A percentile compares a stretch with the other conserved stretches of the same genome.
Evolutionary conservation across 192 early-diverging fungal genomes (phyloP).

Genomic region (Dissophora ornata): DNA sequence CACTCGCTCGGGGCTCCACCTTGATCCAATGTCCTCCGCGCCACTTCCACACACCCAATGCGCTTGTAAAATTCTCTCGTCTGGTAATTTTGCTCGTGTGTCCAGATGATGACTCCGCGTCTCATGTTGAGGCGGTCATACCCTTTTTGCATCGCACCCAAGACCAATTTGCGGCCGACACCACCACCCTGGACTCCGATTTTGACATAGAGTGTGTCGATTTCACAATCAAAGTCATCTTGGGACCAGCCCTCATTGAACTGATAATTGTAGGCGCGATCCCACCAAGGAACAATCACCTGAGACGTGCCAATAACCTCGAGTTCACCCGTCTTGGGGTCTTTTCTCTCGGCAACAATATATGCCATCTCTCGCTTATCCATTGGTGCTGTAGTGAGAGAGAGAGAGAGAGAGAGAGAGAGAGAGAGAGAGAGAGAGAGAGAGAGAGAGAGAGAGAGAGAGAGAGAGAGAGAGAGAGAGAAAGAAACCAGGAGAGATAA

Average conservation of each 20-base stretch:
- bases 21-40: slow-evolving; percentile 23
- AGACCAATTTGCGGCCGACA: slow-evolving; percentile 35
- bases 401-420: too few relatives aligned
- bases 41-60: slow-evolving; percentile 37
- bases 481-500: background rate
- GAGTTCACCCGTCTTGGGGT: slow-evolving; percentile 1
- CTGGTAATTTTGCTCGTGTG: slow-evolving; percentile 25
- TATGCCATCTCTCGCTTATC: slow-evolving; percentile 38
- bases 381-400: slow-evolving; percentile 16
- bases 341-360: slow-evolving; percentile 28
- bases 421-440: too few relatives aligned
- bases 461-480: background rate
- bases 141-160: slow-evolving; percentile 35
- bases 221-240: slow-evolving; percentile 43
- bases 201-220: slow-evolving; percentile 53
- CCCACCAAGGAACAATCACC: slow-evolving; percentile 37
- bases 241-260: slow-evolving; percentile 29
- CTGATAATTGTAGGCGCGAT: slow-evolving; percentile 41
- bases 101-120: slow-evolving; percentile 44
- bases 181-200: slow-evolving; percentile 47
- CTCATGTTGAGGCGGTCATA: slow-evolving; percentile 47
- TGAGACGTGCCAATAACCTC: slow-evolving; percentile 48
- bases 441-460: too few relatives aligned
- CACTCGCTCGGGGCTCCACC: slow-evolving; percentile 24
- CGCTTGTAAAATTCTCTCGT: slow-evolving; percentile 33